A percentile compares a stretch with the other conserved stretches of the same genome.
Conservation (phyloP, 140 eudicot species). For the Cichorium intybus region DNA sequence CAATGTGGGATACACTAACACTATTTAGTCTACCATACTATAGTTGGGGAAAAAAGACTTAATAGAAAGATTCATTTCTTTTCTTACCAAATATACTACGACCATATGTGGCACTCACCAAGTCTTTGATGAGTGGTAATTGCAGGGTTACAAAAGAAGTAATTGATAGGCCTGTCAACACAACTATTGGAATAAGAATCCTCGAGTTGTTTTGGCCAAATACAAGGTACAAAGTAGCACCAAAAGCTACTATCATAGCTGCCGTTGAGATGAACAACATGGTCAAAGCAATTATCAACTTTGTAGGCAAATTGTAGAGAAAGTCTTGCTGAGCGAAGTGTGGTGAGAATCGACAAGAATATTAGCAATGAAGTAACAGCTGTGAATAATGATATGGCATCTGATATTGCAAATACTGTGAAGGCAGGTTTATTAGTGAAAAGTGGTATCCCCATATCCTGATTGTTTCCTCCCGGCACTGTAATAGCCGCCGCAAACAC, state of each 20-base stretch:
- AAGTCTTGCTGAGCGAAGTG: conserved; percentile 20
- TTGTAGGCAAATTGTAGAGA: conserved; percentile 3
- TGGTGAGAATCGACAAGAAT: conserved; percentile 17
- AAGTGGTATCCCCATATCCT: background rate
- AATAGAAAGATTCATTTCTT: background rate
- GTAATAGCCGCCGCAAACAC: conserved; percentile 27
- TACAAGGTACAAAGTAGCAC: conserved; percentile 3
- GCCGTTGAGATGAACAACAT: conserved; percentile 18
- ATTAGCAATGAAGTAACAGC: conserved; percentile 10
- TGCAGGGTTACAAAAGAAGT: background rate
- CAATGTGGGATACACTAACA: too few species aligned
- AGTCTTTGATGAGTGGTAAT: background rate
- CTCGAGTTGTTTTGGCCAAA: background rate
- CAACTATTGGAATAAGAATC: background rate
- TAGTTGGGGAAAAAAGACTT: background rate
- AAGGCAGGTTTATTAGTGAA: background rate
- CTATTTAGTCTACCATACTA: too few species aligned
- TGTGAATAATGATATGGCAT: conserved; percentile 10
- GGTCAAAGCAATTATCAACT: conserved; percentile 13
- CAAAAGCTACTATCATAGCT: conserved; percentile 16
- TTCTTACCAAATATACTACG: conserved; percentile 14
- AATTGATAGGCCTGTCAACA: background rate
- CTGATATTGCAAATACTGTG: conserved; percentile 4
- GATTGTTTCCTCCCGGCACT: conserved; percentile 15
- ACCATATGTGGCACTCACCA: background rate